Evolutionary conservation across 2,329 filamentous ascomycete genomes (phyloP).

Genomic region (Thelonectria blattea): DNA sequence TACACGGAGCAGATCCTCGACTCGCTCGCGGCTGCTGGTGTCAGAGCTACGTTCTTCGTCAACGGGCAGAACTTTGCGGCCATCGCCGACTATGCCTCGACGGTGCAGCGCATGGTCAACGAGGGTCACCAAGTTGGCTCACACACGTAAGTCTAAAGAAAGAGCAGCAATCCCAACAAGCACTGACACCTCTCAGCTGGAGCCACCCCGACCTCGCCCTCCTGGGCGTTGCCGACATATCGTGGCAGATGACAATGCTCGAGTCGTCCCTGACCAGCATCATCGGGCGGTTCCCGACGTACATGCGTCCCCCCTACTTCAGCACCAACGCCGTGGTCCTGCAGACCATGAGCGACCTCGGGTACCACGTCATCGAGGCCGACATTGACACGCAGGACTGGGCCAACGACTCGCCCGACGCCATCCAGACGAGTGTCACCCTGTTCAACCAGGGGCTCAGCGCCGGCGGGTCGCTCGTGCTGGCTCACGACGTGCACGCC

Average conservation of each 20-base stretch:
- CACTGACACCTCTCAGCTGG: constrained; percentile 37
- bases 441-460: constrained; percentile 39
- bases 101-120: constrained; percentile 48
- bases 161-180: neutral
- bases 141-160: constrained; percentile 37
- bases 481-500: constrained; percentile 54
- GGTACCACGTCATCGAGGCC: constrained; percentile 60
- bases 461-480: constrained; percentile 50
- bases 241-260: constrained; percentile 44
- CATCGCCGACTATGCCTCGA: constrained; percentile 30
- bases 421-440: constrained; percentile 25
- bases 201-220: constrained; percentile 45
- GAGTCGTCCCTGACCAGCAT: constrained; percentile 45
- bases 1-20: constrained; percentile 6
- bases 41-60: constrained; percentile 25
- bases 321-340: constrained; percentile 42
- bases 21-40: neutral
- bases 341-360: constrained; percentile 43
- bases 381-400: constrained; percentile 64
- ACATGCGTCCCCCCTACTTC: constrained; percentile 48
- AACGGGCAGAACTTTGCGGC: constrained; percentile 34
- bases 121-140: constrained; percentile 62
- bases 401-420: constrained; percentile 42
- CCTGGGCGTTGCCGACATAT: constrained; percentile 34
- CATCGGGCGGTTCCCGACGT: constrained; percentile 40